phyloP scores from a whole-genome alignment of 148 eudicot species.

The Suaeda aralocaspica region DNA sequence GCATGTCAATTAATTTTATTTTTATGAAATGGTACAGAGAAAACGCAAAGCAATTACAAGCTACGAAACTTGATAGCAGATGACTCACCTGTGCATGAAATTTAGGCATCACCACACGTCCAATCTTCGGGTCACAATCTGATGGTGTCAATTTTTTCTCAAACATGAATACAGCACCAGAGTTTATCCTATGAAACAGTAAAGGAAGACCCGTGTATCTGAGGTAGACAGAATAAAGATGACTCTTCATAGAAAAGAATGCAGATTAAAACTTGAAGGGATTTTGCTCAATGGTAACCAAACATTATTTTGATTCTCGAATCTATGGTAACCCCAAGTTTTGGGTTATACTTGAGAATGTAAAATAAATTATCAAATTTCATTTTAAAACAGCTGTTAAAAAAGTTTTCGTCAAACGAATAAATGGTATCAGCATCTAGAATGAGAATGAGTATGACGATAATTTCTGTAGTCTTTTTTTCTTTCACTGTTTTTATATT shows the following conservation, averaged over 20 bases:
- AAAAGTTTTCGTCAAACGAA: no score
- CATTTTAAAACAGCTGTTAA: no score
- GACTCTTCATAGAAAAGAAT: background rate
- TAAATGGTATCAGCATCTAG: no score
- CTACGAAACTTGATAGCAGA: background rate
- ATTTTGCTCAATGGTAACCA: no score
- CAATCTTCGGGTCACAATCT: constrained; percentile 4
- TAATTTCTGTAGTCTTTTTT: no score
- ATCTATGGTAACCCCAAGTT: no score
- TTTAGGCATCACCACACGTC: constrained; percentile 10
- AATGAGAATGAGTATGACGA: no score
- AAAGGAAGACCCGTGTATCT: constrained; percentile 1
- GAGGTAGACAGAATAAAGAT: background rate
- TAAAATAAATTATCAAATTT: no score
- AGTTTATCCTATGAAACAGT: constrained; percentile 10
- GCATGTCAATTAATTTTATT: background rate
- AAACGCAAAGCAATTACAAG: background rate
- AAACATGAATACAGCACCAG: constrained; percentile 1
- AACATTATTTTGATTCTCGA: no score
- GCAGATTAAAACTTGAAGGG: background rate
- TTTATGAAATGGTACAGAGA: no score
- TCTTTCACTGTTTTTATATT: no score
- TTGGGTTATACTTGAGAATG: no score
- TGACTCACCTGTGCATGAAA: constrained; percentile 12
- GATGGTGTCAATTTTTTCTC: constrained; percentile 9